Conservation (phyloP, 1,139 yeast genomes). For the Debaryomycetaceae sp. region DNA sequence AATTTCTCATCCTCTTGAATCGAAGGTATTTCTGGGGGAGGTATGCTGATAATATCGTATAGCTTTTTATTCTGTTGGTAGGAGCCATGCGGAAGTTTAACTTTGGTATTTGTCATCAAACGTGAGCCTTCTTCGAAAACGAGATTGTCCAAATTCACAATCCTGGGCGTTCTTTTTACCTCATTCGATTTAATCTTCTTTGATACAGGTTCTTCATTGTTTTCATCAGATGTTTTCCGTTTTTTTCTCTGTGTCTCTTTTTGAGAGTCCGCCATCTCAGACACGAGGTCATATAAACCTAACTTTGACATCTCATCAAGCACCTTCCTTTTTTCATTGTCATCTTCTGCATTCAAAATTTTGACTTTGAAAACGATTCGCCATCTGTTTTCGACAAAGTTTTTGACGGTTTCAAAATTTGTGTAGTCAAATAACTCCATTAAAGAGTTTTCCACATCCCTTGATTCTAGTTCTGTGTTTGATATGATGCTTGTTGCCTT, state of each 20-base stretch:
- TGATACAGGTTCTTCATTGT: conserved; percentile 2
- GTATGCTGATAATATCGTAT: conserved; percentile 87
- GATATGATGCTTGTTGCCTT: conserved; percentile 15
- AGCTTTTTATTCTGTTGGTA: conserved; percentile 67
- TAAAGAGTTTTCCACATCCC: conserved; percentile 50
- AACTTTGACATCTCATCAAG: conserved; percentile 22
- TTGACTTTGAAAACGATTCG: conserved; percentile 54
- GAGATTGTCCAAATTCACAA: conserved; percentile 61
- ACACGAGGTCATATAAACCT: conserved; percentile 19
- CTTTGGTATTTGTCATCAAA: conserved; percentile 61
- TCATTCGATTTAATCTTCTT: conserved; percentile 9
- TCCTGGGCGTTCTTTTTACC: conserved; percentile 40
- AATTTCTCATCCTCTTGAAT: conserved; percentile 42
- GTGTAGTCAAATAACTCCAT: conserved; percentile 50
- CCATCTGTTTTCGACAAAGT: conserved; percentile 50
- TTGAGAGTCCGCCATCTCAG: conserved; percentile 20
- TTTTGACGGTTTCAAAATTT: conserved; percentile 45
- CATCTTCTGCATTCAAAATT: conserved; percentile 34
- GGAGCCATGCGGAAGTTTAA: conserved; percentile 79
- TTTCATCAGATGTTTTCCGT: conserved; percentile 12
- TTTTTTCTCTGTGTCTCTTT: conserved; percentile 10
- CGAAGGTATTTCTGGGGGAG: conserved; percentile 57
- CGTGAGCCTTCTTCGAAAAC: conserved; percentile 72
- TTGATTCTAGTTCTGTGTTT: conserved; percentile 22
- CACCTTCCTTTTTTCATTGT: conserved; percentile 21